phyloP scores from a whole-genome alignment of 2,329 filamentous ascomycete genomes.

The Diaporthe ampelina region DNA sequence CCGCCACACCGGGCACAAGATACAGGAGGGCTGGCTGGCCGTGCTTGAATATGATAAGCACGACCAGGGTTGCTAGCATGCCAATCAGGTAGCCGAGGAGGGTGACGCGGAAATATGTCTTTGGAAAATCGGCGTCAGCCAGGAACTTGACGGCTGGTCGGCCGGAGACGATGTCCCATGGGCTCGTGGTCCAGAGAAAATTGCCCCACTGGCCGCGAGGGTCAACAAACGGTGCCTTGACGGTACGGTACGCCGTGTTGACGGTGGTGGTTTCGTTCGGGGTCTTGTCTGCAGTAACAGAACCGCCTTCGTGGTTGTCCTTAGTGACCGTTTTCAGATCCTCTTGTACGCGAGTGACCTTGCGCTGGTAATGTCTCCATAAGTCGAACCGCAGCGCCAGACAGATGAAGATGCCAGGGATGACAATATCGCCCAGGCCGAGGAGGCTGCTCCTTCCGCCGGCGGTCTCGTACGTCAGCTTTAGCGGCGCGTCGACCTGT shows the following conservation, averaged over 20 bases:
- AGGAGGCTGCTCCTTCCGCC: slow-evolving; percentile 81
- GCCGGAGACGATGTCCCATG: slow-evolving; percentile 44
- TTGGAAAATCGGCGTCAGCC: slow-evolving; percentile 73
- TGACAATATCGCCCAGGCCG: slow-evolving; percentile 92
- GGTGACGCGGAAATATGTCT: slow-evolving; percentile 87
- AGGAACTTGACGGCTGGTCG: slow-evolving; percentile 51
- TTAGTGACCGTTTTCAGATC: slow-evolving; percentile 50
- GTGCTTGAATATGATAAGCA: slow-evolving; percentile 83
- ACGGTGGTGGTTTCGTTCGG: slow-evolving; percentile 53
- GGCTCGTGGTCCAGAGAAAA: slow-evolving; percentile 77
- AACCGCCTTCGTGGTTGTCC: slow-evolving; percentile 24
- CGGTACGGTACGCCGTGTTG: slow-evolving; percentile 58
- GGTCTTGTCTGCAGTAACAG: slow-evolving; percentile 48
- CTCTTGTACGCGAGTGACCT: slow-evolving; percentile 65
- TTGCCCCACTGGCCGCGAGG: slow-evolving; percentile 86
- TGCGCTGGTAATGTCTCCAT: slow-evolving; percentile 82
- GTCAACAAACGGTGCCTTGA: slow-evolving; percentile 68
- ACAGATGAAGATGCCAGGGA: slow-evolving; percentile 91
- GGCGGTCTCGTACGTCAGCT: slow-evolving; percentile 81
- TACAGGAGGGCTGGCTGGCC: slow-evolving; percentile 94
- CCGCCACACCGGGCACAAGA: slow-evolving; percentile 87
- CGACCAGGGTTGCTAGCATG: slow-evolving; percentile 81
- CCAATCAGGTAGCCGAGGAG: slow-evolving; percentile 83
- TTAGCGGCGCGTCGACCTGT: slow-evolving; percentile 91
- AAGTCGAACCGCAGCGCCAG: slow-evolving; percentile 93